These are phyloP conservation scores for Paxillus involutus DNA, from an alignment of 768 basidiomycete genomes.

Conservation along the genomic window DNA sequence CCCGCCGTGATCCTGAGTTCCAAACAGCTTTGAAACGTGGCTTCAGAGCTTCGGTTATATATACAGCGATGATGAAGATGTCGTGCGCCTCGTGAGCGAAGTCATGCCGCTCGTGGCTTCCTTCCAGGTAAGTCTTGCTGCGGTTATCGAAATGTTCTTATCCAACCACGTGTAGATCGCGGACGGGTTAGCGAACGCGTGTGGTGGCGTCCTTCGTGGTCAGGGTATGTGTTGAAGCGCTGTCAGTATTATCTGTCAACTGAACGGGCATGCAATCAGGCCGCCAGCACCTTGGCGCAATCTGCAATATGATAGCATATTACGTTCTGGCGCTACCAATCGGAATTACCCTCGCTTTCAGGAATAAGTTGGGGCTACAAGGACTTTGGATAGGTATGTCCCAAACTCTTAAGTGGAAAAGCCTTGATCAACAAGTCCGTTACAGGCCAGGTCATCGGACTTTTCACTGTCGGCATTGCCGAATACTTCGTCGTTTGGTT, in stretches of 20 bases:
- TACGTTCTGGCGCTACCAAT: slow-evolving; percentile 54
- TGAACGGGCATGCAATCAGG: slow-evolving; percentile 24
- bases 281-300: slow-evolving; percentile 69
- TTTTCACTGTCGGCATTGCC: slow-evolving; percentile 68
- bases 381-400: slow-evolving; percentile 52
- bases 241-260: neutral
- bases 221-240: slow-evolving; percentile 32
- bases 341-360: slow-evolving; percentile 52
- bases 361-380: slow-evolving; percentile 40
- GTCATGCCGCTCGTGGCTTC: slow-evolving; percentile 57
- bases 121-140: slow-evolving; percentile 40
- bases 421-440: slow-evolving; percentile 8
- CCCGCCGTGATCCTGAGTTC: neutral
- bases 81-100: slow-evolving; percentile 45
- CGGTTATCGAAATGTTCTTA: neutral
- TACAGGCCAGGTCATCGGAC: slow-evolving; percentile 68
- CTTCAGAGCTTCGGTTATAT: slow-evolving; percentile 58
- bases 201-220: slow-evolving; percentile 49
- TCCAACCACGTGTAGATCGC: slow-evolving; percentile 36
- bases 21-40: neutral
- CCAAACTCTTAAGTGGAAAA: neutral
- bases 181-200: slow-evolving; percentile 52
- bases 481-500: slow-evolving; percentile 65
- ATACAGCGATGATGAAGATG: slow-evolving; percentile 64
- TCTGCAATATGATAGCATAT: slow-evolving; percentile 71